phyloP scores from a whole-genome alignment of 169 alveolate species.

The Eimeria necatrix region DNA sequence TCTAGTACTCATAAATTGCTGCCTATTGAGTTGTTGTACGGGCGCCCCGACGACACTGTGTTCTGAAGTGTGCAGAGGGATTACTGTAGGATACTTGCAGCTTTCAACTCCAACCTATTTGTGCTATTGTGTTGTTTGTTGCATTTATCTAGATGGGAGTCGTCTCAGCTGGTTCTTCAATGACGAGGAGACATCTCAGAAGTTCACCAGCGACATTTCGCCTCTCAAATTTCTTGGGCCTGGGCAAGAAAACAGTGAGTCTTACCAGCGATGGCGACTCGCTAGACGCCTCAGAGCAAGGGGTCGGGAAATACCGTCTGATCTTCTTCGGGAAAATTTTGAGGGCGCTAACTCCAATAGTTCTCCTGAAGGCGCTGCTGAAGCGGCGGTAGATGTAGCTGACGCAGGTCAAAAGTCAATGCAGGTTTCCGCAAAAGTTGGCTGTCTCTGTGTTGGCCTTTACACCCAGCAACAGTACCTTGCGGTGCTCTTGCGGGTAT shows the following conservation, averaged over 20 bases:
- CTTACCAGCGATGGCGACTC: conserved; percentile 58
- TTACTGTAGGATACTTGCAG: background rate
- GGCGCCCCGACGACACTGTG: no score
- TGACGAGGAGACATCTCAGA: conserved; percentile 24
- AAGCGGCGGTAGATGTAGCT: background rate
- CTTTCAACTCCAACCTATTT: background rate
- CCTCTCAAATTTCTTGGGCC: conserved; percentile 53
- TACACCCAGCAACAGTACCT: conserved; percentile 77
- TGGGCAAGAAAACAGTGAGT: conserved; percentile 41
- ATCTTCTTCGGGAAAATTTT: background rate
- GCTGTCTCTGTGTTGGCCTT: conserved; percentile 68
- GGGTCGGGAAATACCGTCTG: conserved; percentile 13
- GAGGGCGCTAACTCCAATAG: background rate
- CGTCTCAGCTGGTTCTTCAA: conserved; percentile 49
- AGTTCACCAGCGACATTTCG: conserved; percentile 12
- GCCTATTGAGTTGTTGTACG: no score
- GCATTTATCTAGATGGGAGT: conserved; percentile 38
- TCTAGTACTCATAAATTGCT: no score
- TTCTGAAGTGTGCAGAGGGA: background rate
- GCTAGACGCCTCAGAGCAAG: conserved; percentile 1
- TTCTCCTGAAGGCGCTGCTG: conserved; percentile 1
- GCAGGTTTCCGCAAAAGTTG: conserved; percentile 54
- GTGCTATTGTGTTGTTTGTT: background rate
- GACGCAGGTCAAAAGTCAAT: conserved; percentile 24
- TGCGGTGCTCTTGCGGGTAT: conserved; percentile 62